Evolutionary conservation across 768 basidiomycete species (phyloP).

Genomic region (Mrakia hoshinonis): DNA sequence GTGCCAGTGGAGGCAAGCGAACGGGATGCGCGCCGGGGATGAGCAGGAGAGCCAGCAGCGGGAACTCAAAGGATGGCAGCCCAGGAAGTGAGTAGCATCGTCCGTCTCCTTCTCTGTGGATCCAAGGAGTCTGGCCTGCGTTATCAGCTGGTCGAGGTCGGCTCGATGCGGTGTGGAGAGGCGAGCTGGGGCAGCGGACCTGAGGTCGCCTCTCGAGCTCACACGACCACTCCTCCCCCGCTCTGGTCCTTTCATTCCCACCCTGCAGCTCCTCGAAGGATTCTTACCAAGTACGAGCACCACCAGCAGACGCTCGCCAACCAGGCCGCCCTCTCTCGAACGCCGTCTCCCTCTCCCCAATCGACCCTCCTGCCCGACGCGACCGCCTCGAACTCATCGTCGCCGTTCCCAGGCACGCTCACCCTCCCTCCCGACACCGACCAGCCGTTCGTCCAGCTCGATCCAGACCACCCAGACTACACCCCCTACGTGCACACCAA

Average conservation of each 20-base stretch:
- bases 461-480: background rate
- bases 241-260: background rate
- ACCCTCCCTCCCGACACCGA: background rate
- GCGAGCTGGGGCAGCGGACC: no score
- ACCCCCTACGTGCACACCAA: background rate
- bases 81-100: background rate
- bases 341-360: background rate
- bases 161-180: no score
- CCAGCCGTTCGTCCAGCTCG: background rate
- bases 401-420: no score
- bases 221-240: background rate
- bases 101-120: background rate
- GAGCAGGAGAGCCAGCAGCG: background rate
- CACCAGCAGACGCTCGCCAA: background rate
- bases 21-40: no score
- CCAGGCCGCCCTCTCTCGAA: background rate
- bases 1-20: background rate
- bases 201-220: no score
- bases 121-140: no score
- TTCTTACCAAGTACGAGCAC: constrained; percentile 7
- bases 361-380: background rate
- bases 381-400: background rate
- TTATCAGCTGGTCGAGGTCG: no score
- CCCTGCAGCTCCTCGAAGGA: background rate
- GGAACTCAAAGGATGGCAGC: background rate